These are phyloP conservation scores for Vigna hirtella DNA, from an alignment of 306 rosid species.

Conservation along the genomic window DNA sequence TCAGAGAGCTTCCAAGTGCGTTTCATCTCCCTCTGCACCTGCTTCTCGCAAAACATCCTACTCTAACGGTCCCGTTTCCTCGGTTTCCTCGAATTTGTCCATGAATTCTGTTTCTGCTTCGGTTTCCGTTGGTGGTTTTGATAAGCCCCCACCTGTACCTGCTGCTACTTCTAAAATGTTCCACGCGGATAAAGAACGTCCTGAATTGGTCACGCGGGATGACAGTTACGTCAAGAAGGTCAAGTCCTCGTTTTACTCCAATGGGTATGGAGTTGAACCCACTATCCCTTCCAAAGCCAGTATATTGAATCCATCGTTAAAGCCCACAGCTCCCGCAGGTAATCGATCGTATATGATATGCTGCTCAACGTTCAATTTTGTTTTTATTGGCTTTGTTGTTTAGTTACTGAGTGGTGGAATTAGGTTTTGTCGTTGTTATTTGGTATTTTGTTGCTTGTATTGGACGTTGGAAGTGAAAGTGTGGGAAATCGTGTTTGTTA, in stretches of 20 bases:
- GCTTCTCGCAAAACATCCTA: slow-evolving; percentile 9
- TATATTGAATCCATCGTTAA: slow-evolving; percentile 70
- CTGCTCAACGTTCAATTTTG: slow-evolving; percentile 12
- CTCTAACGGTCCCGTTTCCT: slow-evolving; percentile 47
- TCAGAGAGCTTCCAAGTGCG: slow-evolving; percentile 84
- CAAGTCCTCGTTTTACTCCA: slow-evolving; percentile 56
- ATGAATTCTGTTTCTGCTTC: slow-evolving; percentile 47
- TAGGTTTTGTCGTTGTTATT: neutral
- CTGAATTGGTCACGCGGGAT: slow-evolving; percentile 64
- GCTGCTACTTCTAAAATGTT: slow-evolving; percentile 45
- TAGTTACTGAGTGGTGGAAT: neutral
- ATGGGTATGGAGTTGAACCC: slow-evolving; percentile 62
- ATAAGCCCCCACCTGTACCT: slow-evolving; percentile 34
- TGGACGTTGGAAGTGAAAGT: slow-evolving; percentile 8
- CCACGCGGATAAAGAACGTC: slow-evolving; percentile 47
- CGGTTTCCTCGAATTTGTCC: slow-evolving; percentile 30
- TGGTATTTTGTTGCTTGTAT: neutral
- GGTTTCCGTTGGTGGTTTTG: slow-evolving; percentile 39
- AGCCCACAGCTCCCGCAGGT: slow-evolving; percentile 54
- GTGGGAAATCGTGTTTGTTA: slow-evolving; percentile 37
- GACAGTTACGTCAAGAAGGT: slow-evolving; percentile 71
- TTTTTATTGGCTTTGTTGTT: neutral
- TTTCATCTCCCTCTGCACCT: slow-evolving; percentile 56
- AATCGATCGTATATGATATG: slow-evolving; percentile 3
- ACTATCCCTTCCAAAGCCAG: slow-evolving; percentile 54